A percentile compares a stretch with the other conserved stretches of the same genome.
These are phyloP conservation scores for Hypoxylon lienhwacheense DNA, from an alignment of 495 filamentous ascomycete species.

Conservation along the genomic window DNA sequence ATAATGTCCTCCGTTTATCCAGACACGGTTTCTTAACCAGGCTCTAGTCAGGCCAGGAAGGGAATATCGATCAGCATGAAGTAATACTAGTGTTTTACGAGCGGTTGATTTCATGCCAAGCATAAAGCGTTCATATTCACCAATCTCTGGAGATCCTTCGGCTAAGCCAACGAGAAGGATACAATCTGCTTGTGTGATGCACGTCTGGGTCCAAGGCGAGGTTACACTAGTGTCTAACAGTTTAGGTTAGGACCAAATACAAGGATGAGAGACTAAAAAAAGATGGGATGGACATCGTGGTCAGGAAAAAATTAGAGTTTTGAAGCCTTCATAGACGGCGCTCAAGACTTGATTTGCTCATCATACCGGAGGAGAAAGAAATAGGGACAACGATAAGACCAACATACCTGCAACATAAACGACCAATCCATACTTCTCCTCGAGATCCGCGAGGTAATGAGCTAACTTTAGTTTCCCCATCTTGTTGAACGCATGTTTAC, in stretches of 20 bases:
- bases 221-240: slow-evolving; percentile 83
- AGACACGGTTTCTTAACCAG: slow-evolving; percentile 92
- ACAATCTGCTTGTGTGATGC: slow-evolving; percentile 93
- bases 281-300: slow-evolving; percentile 7
- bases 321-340: slow-evolving; percentile 46
- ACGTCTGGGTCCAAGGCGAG: slow-evolving; percentile 97
- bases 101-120: slow-evolving; percentile 97
- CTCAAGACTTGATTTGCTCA: slow-evolving; percentile 46
- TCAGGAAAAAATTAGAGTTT: slow-evolving; percentile 56
- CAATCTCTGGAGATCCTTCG: slow-evolving; percentile 84
- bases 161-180: slow-evolving; percentile 91
- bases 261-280: not conserved
- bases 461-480: slow-evolving; percentile 97
- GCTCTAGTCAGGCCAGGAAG: slow-evolving; percentile 77
- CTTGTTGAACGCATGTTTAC: slow-evolving; percentile 91
- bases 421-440: slow-evolving; percentile 95
- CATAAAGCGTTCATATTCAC: slow-evolving; percentile 94
- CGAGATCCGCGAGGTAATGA: slow-evolving; percentile 93
- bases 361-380: slow-evolving; percentile 40
- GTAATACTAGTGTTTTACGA: slow-evolving; percentile 88
- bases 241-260: slow-evolving; percentile 26
- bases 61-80: slow-evolving; percentile 90
- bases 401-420: slow-evolving; percentile 85
- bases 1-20: slow-evolving; percentile 99
- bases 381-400: not conserved